Conservation (phyloP, 1,284 basidiomycete genomes). For the Puccinia hordei region DNA sequence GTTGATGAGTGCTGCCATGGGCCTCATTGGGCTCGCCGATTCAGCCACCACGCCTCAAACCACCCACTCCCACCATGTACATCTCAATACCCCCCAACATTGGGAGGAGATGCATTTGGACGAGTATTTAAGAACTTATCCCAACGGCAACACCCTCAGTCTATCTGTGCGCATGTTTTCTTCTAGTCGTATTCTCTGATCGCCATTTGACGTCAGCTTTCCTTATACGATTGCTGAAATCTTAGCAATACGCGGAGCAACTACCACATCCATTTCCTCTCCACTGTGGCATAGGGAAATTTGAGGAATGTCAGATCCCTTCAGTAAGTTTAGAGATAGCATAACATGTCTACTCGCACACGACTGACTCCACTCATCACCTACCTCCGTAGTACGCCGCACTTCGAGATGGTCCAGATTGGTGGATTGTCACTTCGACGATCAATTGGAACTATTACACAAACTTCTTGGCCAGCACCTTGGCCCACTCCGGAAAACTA, state of each 20-base stretch:
- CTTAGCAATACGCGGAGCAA: constrained; percentile 42
- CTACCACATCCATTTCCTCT: constrained; percentile 20
- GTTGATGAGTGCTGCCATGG: constrained; percentile 5
- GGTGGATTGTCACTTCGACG: constrained; percentile 41
- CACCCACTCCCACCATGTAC: background rate
- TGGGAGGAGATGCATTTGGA: constrained; percentile 46
- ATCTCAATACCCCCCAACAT: constrained; percentile 17
- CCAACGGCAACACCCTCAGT: constrained; percentile 42
- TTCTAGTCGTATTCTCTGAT: background rate
- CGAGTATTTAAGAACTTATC: constrained; percentile 40
- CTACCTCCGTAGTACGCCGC: constrained; percentile 1
- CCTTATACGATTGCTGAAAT: background rate
- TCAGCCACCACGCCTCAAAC: background rate
- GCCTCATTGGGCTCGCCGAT: constrained; percentile 2
- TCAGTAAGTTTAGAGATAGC: constrained; percentile 25
- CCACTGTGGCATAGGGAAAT: constrained; percentile 42
- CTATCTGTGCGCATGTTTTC: constrained; percentile 31
- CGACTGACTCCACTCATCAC: background rate
- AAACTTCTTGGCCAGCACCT: constrained; percentile 19
- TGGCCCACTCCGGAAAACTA: constrained; percentile 5
- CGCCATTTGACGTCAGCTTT: background rate
- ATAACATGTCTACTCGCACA: background rate
- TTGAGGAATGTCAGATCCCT: constrained; percentile 27
- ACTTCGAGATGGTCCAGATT: constrained; percentile 17
- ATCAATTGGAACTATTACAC: constrained; percentile 45